Evolutionary conservation across 2,329 filamentous ascomycete genomes (phyloP), one percentile per base, ranked within the genome.

Genomic region (Colletotrichum salicis): DNA sequence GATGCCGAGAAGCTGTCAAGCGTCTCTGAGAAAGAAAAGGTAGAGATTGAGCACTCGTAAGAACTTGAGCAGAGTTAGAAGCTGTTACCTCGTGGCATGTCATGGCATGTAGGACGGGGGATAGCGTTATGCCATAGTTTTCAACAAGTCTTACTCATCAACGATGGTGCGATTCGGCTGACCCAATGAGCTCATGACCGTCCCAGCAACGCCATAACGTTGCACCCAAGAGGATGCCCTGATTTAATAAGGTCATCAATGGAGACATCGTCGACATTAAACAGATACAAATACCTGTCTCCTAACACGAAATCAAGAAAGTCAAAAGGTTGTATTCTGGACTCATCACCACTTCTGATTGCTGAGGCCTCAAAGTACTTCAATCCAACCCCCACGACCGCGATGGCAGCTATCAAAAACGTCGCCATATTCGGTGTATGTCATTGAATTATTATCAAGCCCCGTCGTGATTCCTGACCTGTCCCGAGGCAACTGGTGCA

Each of bases 381-480:
- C 27, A 29, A 5, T 4, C 27, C 27, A 29, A 11, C 33, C 33
- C 33, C 33, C 8, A 8, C 2, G 2, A 35, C 11, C 11, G 33
- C 33, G n/a, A 72, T 69, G 70, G 3, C 19, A 10, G 4, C 8
- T 2, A 54, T 70, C 12, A 57, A 61, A 10, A 70, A 29, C 3
- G 51, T 70, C 4, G 66, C 51, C 1, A n/a, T 70, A 6, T 56
- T 70, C 7, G 70, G 66, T 10, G 70, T 65, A 58, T 51, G 66
- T 65, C 5, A 5, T 19, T 48, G 19, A 22, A 11, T 4, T 22
- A 22, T 8, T 5, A 11, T 22, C 8, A 5, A 0, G 8, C 1
- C 4, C n/a, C 19, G 8, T 19, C 13, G 4, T 5, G 15, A 33
- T 1, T 2, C 5, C 13, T 58, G 33, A 31, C n/a, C 35, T 8